Base-by-base conservation (phyloP, 306 rosid species). In the Quercus parvula region DNA sequence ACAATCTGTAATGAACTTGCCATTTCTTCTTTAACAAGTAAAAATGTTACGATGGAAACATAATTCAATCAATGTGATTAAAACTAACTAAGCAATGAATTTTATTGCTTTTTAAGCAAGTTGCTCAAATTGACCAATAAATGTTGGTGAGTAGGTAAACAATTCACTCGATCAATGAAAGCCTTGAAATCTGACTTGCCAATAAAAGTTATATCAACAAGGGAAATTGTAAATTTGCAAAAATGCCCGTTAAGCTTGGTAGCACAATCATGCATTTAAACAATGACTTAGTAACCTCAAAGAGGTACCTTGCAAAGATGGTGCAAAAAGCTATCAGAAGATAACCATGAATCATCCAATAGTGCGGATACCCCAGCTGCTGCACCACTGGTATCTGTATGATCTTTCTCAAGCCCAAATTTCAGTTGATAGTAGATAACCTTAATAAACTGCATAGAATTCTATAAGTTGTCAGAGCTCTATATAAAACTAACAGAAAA, bases 351-450 rank as follows among this genome's bases (percentile, higher is more conserved):
- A 79, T 94, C 97, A 71, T 92, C 97, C 71, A 91, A 68, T 77
- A 91, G 71, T 57, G 83, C 68, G 41, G 89, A 79, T 73, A 77
- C 82, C 71, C 87, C 72, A 38, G 71, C 75, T 75, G 75, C 89
- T 51, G 41, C 56, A 49, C 68, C 46, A 70, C 57, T 58, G 30
- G 80, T 67, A 56, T 80, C 71, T 58, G 64, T 20, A 31, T 13
- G 73, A 56, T 88, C 94, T 80, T 86, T 94, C 81, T 83, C 89
- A 56, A 91, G 89, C 62, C 97, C 97, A 19, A 83, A 87, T 80
- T 88, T 92, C 56, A 92, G 87, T 84, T 94, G 98, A 90, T 91
- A 82, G 79, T 87, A 91, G 87, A 94, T 81, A 71, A 92, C 94
- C 86, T 83, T 88, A 30, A 91, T 84, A 87, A 90, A 92, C 97